Evolutionary conservation across 2,329 filamentous ascomycete genomes (phyloP).

Genomic region (Metarhizium humberi): DNA sequence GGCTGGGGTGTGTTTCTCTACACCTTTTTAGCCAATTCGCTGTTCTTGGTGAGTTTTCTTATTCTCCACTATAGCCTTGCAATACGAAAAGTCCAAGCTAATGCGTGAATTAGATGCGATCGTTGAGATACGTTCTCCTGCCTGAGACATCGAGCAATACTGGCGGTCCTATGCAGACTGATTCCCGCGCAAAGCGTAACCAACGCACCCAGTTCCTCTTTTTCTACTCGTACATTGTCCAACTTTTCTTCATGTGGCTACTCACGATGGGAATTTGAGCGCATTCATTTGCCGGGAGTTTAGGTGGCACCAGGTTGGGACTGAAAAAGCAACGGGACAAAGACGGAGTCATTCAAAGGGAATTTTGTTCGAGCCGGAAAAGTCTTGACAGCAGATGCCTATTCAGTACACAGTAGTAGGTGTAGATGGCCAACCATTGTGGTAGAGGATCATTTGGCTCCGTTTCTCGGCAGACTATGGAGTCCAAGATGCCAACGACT

Average conservation of each 20-base stretch:
- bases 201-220: conserved; percentile 88
- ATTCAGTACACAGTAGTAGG: neutral
- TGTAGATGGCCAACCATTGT: neutral
- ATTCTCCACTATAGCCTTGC: neutral
- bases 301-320: neutral
- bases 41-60: conserved; percentile 67
- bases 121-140: conserved; percentile 88
- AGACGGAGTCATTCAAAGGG: conserved; percentile 10
- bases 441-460: neutral
- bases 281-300: neutral
- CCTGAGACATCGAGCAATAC: conserved; percentile 67
- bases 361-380: neutral
- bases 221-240: conserved; percentile 87
- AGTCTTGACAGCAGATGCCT: neutral
- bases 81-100: conserved; percentile 10
- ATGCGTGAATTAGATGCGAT: conserved; percentile 59
- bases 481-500: neutral
- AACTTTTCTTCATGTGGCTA: conserved; percentile 90
- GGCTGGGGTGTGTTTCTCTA: conserved; percentile 87
- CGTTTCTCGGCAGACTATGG: neutral
- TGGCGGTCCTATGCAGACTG: conserved; percentile 55
- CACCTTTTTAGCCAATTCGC: conserved; percentile 86
- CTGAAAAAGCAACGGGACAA: neutral
- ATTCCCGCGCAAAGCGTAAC: conserved; percentile 77
- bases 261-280: conserved; percentile 35